Percentiles rank a stretch among this genome's conserved stretches.
These are phyloP conservation scores for Saccharomycopsis sp. DNA, from an alignment of 805 yeast genomes.

Conservation along the genomic window DNA sequence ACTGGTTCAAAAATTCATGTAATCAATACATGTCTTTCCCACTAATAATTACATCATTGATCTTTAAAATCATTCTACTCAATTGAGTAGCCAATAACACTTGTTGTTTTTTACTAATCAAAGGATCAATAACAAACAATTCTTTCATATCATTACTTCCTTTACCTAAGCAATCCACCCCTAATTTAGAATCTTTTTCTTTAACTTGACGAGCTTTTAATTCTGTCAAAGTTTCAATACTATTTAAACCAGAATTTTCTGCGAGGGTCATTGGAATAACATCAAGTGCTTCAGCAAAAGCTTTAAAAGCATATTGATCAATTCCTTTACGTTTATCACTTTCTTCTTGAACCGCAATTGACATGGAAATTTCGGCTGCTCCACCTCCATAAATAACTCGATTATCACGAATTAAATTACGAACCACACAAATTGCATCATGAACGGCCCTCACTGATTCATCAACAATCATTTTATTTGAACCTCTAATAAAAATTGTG, in stretches of 20 bases:
- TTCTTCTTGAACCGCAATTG: slow-evolving; percentile 80
- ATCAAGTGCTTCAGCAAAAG: slow-evolving; percentile 86
- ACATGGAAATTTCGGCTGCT: slow-evolving; percentile 92
- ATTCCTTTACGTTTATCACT: slow-evolving; percentile 92
- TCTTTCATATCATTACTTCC: slow-evolving; percentile 91
- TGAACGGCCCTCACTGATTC: slow-evolving; percentile 95
- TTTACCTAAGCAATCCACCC: slow-evolving; percentile 88
- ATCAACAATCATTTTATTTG: slow-evolving; percentile 95
- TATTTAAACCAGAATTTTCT: slow-evolving; percentile 91
- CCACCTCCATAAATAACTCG: slow-evolving; percentile 99
- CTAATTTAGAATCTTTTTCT: slow-evolving; percentile 60
- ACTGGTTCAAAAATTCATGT: too few relatives aligned
- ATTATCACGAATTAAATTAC: slow-evolving; percentile 85
- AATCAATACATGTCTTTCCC: slow-evolving; percentile 65
- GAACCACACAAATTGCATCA: slow-evolving; percentile 93
- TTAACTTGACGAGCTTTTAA: slow-evolving; percentile 79
- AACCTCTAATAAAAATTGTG: slow-evolving; percentile 91
- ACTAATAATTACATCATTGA: slow-evolving; percentile 89
- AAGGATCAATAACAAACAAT: slow-evolving; percentile 90
- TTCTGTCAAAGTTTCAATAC: slow-evolving; percentile 79
- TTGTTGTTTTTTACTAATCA: slow-evolving; percentile 96
- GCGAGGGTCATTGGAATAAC: slow-evolving; percentile 90
- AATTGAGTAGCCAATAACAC: slow-evolving; percentile 90
- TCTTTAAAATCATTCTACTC: slow-evolving; percentile 95
- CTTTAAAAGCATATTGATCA: slow-evolving; percentile 96